phyloP scores from a whole-genome alignment of 768 basidiomycete species.

The Mycena latifolia region DNA sequence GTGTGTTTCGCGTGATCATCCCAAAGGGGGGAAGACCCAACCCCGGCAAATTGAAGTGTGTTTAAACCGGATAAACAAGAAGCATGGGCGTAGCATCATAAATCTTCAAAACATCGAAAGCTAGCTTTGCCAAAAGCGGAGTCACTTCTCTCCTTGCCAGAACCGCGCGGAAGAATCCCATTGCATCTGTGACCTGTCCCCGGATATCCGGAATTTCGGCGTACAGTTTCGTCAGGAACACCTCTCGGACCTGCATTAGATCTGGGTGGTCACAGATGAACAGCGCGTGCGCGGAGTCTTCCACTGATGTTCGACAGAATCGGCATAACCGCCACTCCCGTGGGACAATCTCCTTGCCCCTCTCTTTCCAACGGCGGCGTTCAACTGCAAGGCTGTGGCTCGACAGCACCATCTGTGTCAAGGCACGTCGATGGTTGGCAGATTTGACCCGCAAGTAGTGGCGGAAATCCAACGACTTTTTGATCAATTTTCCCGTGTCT shows the following conservation, averaged over 20 bases:
- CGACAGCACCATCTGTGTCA: too few species aligned
- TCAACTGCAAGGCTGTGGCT: too few species aligned
- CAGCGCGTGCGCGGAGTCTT: background rate
- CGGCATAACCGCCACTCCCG: background rate
- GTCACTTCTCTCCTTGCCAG: conserved; percentile 2
- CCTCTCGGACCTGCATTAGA: background rate
- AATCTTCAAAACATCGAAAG: background rate
- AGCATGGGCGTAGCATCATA: background rate
- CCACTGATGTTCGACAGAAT: background rate
- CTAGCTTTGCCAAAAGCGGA: background rate
- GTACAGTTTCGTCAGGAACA: background rate
- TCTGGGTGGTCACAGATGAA: background rate
- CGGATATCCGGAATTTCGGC: background rate
- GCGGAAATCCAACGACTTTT: background rate
- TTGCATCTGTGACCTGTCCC: background rate
- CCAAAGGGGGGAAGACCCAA: too few species aligned
- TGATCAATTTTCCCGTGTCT: background rate
- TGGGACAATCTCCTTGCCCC: background rate
- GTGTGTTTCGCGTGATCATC: too few species aligned
- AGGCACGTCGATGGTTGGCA: too few species aligned
- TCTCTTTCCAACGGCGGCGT: background rate
- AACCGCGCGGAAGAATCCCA: background rate
- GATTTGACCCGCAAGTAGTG: background rate
- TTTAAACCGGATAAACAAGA: too few species aligned
- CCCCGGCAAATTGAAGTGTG: too few species aligned